These are phyloP conservation scores for Talaromyces sp. DNA, from an alignment of 2,329 filamentous ascomycete genomes.

Conservation along the genomic window DNA sequence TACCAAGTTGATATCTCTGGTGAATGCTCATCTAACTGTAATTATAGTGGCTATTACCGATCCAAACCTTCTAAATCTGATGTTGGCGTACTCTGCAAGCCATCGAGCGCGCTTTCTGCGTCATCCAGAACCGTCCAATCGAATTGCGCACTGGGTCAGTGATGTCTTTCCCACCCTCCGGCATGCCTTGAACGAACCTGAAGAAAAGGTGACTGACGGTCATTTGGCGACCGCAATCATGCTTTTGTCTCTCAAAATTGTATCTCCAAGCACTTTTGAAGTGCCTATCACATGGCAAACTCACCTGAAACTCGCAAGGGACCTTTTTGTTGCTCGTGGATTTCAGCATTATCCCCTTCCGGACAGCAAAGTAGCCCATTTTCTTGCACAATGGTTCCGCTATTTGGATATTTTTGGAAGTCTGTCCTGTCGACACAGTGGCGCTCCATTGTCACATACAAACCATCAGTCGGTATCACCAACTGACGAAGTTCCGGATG, in stretches of 20 bases:
- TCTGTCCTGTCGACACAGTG: constrained; percentile 56
- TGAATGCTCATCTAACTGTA: neutral
- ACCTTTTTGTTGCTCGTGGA: constrained; percentile 65
- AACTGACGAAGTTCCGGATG: neutral
- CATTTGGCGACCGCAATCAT: constrained; percentile 79
- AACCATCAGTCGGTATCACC: constrained; percentile 42
- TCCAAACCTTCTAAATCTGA: constrained; percentile 64
- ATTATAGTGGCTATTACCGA: constrained; percentile 39
- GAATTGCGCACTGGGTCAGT: constrained; percentile 75
- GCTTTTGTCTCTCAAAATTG: constrained; percentile 76
- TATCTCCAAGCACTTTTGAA: constrained; percentile 74
- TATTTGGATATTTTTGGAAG: constrained; percentile 77
- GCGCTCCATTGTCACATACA: constrained; percentile 47
- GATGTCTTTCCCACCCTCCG: constrained; percentile 64
- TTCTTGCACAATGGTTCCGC: constrained; percentile 75
- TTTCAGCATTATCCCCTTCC: constrained; percentile 53
- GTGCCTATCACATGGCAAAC: constrained; percentile 76
- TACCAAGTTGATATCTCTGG: constrained; percentile 17
- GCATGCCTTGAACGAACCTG: constrained; percentile 57
- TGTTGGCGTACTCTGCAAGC: constrained; percentile 78
- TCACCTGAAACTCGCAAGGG: constrained; percentile 69
- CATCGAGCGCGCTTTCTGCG: constrained; percentile 70
- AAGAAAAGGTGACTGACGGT: constrained; percentile 62
- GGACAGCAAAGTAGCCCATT: constrained; percentile 59
- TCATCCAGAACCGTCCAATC: constrained; percentile 67